A percentile compares a stretch with the other conserved stretches of the same genome.
Evolutionary conservation across 2,329 filamentous ascomycete species (phyloP).

Genomic region (Diaporthe vaccinii): DNA sequence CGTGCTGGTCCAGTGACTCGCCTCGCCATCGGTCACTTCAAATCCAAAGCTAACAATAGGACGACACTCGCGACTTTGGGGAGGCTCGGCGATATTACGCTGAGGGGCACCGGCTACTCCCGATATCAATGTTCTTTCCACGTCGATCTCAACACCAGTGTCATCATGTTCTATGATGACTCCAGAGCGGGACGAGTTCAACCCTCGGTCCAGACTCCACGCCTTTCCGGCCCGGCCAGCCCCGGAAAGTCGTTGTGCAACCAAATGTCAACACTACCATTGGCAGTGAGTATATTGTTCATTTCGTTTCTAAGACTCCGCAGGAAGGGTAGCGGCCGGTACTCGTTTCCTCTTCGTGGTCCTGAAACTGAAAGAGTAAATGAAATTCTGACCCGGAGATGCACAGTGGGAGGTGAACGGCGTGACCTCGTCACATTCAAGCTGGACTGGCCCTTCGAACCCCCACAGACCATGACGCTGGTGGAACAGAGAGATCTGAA

Average conservation of each 20-base stretch:
- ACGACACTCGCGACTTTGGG: conserved; percentile 11
- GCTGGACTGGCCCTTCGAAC: conserved; percentile 7
- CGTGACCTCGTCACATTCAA: conserved; percentile 27
- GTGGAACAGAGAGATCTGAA: not conserved
- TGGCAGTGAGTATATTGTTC: not conserved
- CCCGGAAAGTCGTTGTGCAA: conserved; percentile 30
- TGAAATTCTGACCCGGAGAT: not conserved
- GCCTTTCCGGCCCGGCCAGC: not conserved
- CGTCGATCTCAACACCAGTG: conserved; percentile 11
- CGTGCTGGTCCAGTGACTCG: not conserved
- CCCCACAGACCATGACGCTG: not conserved
- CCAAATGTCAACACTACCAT: conserved; percentile 15
- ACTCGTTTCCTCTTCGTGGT: no score
- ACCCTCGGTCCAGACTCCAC: conserved; percentile 27
- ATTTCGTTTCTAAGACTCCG: not conserved
- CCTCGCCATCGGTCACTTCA: conserved; percentile 13
- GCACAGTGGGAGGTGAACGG: conserved; percentile 26
- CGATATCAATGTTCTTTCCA: conserved; percentile 37
- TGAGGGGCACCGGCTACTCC: conserved; percentile 3
- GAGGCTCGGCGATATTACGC: not conserved
- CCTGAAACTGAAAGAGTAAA: not conserved
- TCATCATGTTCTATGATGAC: conserved; percentile 38
- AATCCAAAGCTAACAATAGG: not conserved
- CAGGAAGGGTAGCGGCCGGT: no score
- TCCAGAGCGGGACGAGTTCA: conserved; percentile 25